Percentiles rank a stretch among this genome's conserved stretches.
phyloP scores from a whole-genome alignment of 768 basidiomycete species.

The Candolleomyces aberdarensis region DNA sequence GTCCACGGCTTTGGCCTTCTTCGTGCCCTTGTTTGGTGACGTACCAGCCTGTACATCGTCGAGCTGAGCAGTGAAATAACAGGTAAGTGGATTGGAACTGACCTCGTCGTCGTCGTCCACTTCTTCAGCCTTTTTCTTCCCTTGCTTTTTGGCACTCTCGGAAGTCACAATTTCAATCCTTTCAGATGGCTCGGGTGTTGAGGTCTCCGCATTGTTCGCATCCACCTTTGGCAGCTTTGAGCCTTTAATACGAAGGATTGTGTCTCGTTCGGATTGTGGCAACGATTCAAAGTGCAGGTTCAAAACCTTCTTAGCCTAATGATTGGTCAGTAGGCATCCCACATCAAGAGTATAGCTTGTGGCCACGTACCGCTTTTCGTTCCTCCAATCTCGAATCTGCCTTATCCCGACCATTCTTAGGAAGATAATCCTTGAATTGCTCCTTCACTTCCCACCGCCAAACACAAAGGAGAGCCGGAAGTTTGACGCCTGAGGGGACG shows the following conservation, averaged over 20 bases:
- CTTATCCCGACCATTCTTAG: slow-evolving; percentile 62
- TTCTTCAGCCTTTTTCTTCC: slow-evolving; percentile 29
- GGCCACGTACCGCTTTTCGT: slow-evolving; percentile 52
- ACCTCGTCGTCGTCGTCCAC: slow-evolving; percentile 39
- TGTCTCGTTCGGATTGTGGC: slow-evolving; percentile 51
- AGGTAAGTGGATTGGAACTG: neutral
- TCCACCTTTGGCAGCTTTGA: slow-evolving; percentile 33
- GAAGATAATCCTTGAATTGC: slow-evolving; percentile 56
- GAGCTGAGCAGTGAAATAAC: neutral
- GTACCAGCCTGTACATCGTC: slow-evolving; percentile 2
- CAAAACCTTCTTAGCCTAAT: slow-evolving; percentile 59
- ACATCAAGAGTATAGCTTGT: neutral
- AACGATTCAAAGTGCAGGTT: slow-evolving; percentile 53
- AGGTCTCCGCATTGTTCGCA: slow-evolving; percentile 19
- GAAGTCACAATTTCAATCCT: slow-evolving; percentile 23
- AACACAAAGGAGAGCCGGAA: slow-evolving; percentile 61
- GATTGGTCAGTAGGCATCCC: no score
- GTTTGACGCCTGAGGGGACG: slow-evolving; percentile 42
- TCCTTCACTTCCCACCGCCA: slow-evolving; percentile 89
- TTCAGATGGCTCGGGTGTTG: slow-evolving; percentile 5
- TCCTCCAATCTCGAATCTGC: slow-evolving; percentile 60
- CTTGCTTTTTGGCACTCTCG: slow-evolving; percentile 28
- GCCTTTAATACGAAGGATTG: slow-evolving; percentile 53
- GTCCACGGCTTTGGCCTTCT: slow-evolving; percentile 51
- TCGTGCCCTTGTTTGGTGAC: slow-evolving; percentile 20